Base-by-base conservation (phyloP, 129 eudicot genomes). In the Glebionis coronaria region DNA sequence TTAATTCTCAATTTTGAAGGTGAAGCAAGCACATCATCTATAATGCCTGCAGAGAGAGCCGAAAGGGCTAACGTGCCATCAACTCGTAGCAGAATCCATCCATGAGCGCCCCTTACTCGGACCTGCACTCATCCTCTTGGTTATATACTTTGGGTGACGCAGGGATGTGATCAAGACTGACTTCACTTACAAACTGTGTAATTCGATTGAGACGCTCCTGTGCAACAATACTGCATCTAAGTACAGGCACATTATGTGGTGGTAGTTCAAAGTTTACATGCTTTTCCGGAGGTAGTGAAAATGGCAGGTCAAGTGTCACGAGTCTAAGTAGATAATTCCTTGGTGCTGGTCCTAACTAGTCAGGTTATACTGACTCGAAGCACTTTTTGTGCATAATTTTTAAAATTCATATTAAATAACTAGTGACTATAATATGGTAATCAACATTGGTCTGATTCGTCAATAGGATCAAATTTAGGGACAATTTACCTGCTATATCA, bases 191-290 rank as follows among this genome's bases (percentile, higher is more conserved):
- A 78, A 89, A 89, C 46, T 84, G 82, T 35, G 93, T 94, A 61
- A 94, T 87, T 69, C 99, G 92, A 62, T 81, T 86, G 55, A 84
- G 79, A 21, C 99, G 96, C 73, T 89, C 95, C 83, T 94, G 97
- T 44, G 95, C 84, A 78, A 87, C 72, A 31, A 94, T 87, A 84
- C 99, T 94, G 90, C 90, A 78, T 56, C 69, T 51, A 69, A 72
- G 55, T 53, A 65, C 49, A 62, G 44, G 49, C 25, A 62, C 31
- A 57, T 45, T 21, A 74, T 44, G 55, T 44, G 66, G 61, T 62
- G 42, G 38, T 16, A 59, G 35, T 19, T 50, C 27, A 49, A 52
- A 55, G 61, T 54, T 57, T 10, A 67, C 63, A 51, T 52, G 65
- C 46, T 55, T n/a, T 47, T 61, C 27, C 13, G 53, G 49, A 23